Evolutionary conservation across 371 early-diverging fungal genomes (phyloP), one percentile per base, ranked within the genome.

Genomic region (Mucor sp.): DNA sequence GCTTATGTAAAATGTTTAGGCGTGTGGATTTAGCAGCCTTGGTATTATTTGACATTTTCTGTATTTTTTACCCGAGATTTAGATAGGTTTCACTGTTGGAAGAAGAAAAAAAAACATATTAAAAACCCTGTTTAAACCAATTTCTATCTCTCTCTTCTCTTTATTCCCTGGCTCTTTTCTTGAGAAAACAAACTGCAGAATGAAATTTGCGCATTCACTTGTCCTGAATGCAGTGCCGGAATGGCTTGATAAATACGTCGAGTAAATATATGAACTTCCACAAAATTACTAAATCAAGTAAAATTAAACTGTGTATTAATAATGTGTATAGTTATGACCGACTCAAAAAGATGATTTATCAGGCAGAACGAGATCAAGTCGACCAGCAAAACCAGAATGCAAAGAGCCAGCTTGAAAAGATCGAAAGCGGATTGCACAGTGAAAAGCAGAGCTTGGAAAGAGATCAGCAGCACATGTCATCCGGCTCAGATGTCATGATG

Each of bases 201-300:
- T 96, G 95, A 96, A 96, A 84, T 96, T 96, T 72, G 91, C 94
- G 7, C 93, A 92, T 79, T 86, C 89, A 11, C 83, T 96, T 41
- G 87, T 91, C 78, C 86, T 96, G 68, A 96, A 96, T 75, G 87
- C 93, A 30, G 92, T 91, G 35, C 95, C 95, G 53, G 95, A 95
- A 75, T 96, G 96, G 96, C 85, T 86, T 62, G 93, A 93, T 63
- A 75, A 88, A 74, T 92, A 92, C 71, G 62, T 93, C 59, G 88
- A 88, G 86, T 88, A 85, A 81, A 77, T 8, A 15, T 1, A 58
- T 14, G 19, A 15, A 28, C 68, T 44, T 25, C 12, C 17, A n/a
- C 19, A 47, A 44, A 30, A 53, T 23, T 41, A 14, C 27, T 17
- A 47, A 21, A 47, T 47, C 47, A 21, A 21, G 47, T 21, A 47